Conservation (phyloP, 345 rosid species). For the Gynandropsis gynandra region DNA sequence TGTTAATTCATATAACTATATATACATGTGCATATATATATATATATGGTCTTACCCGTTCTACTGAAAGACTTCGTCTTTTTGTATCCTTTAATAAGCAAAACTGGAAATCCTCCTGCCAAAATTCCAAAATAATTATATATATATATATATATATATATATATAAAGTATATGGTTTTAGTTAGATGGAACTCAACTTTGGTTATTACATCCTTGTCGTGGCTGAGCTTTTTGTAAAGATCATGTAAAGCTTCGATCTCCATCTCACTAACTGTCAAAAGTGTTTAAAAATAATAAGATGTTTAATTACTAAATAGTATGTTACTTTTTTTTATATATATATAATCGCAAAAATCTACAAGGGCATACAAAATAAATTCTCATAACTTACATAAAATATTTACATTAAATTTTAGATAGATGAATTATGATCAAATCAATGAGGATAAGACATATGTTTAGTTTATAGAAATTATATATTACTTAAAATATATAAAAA, state of each 20-base stretch:
- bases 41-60: conserved; percentile 25
- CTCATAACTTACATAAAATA: too few relatives aligned
- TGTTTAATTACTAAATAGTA: too few relatives aligned
- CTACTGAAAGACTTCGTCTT: conserved; percentile 39
- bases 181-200: conserved; percentile 27
- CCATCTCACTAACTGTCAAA: conserved; percentile 44
- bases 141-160: neutral
- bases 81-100: conserved; percentile 54
- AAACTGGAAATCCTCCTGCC: conserved; percentile 67
- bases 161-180: neutral
- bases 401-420: too few relatives aligned
- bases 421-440: too few relatives aligned
- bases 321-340: too few relatives aligned
- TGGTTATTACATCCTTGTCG: conserved; percentile 55
- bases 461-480: too few relatives aligned
- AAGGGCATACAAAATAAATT: too few relatives aligned
- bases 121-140: neutral
- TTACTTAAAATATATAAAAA: too few relatives aligned
- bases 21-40: neutral
- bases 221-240: conserved; percentile 56
- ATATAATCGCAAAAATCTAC: too few relatives aligned
- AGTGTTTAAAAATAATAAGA: too few relatives aligned
- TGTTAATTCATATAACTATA: neutral
- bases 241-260: conserved; percentile 47
- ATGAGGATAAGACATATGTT: too few relatives aligned